Conservation (phyloP, 2,329 filamentous ascomycete genomes). For the Metarhizium rileyi region DNA sequence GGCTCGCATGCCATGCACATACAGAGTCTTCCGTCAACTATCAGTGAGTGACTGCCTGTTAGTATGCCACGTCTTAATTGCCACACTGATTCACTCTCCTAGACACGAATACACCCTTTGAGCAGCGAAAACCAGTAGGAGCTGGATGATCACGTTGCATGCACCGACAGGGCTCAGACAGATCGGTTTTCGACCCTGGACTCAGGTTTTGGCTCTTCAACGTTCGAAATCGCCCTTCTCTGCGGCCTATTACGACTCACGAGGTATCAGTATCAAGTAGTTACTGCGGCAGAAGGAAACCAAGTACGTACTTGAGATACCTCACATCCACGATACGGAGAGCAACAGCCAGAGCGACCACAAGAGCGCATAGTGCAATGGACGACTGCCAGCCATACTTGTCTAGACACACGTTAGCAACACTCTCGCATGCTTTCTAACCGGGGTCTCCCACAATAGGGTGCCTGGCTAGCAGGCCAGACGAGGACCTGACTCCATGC, state of each 20-base stretch:
- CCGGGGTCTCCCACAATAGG: slow-evolving; percentile 31
- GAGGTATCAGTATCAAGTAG: neutral
- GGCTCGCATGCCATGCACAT: too few species aligned
- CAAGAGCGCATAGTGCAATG: slow-evolving; percentile 32
- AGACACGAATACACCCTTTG: too few species aligned
- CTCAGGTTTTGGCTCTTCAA: neutral
- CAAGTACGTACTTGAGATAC: slow-evolving; percentile 18
- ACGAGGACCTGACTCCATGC: slow-evolving; percentile 42
- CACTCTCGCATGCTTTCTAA: neutral
- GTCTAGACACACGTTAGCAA: slow-evolving; percentile 16
- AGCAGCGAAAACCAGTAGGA: neutral
- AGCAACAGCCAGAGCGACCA: slow-evolving; percentile 33
- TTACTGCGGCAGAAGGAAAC: neutral
- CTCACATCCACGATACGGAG: slow-evolving; percentile 34
- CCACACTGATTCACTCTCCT: too few species aligned
- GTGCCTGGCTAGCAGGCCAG: slow-evolving; percentile 41
- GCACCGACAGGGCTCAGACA: neutral
- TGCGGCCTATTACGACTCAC: neutral
- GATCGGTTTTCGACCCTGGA: neutral
- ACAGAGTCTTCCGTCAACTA: too few species aligned
- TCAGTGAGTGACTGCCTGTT: too few species aligned
- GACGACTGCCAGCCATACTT: slow-evolving; percentile 39
- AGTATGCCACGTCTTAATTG: too few species aligned
- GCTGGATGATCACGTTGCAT: too few species aligned
- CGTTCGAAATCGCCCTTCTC: neutral